These are phyloP conservation scores for Aspergillus proliferans DNA, from an alignment of 2,329 filamentous ascomycete genomes.

Conservation along the genomic window DNA sequence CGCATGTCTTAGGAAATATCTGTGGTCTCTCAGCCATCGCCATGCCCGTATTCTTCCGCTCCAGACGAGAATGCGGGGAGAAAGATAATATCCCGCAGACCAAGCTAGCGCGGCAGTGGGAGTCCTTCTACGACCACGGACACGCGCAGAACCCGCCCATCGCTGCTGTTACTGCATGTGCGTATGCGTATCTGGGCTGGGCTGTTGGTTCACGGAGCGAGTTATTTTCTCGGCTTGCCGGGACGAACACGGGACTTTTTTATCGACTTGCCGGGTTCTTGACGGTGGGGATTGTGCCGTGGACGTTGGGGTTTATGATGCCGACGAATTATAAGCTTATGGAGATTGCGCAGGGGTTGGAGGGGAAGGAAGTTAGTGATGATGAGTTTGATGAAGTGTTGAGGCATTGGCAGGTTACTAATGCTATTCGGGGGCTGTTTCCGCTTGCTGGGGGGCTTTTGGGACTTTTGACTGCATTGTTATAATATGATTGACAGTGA, in stretches of 20 bases:
- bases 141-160: conserved; percentile 20
- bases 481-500: not conserved
- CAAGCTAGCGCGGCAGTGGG: conserved; percentile 13
- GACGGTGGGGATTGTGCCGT: conserved; percentile 28
- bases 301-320: conserved; percentile 23
- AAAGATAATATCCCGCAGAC: conserved; percentile 2
- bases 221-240: conserved; percentile 7
- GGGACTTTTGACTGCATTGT: not conserved
- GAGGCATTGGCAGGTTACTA: conserved; percentile 8
- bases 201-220: conserved; percentile 11
- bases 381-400: conserved; percentile 9
- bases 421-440: conserved; percentile 9
- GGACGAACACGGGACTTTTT: conserved; percentile 7
- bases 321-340: conserved; percentile 22
- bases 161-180: conserved; percentile 12
- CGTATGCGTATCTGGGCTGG: conserved; percentile 27
- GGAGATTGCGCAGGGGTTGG: conserved; percentile 5
- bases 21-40: conserved; percentile 16
- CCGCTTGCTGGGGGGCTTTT: conserved; percentile 3
- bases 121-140: conserved; percentile 15
- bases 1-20: conserved; percentile 19
- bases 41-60: conserved; percentile 21
- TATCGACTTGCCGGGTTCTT: conserved; percentile 24
- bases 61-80: not conserved
- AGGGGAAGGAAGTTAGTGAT: not conserved